These are phyloP conservation scores for Aspergillus ustus DNA, from an alignment of 2,329 filamentous ascomycete species.

Conservation along the genomic window DNA sequence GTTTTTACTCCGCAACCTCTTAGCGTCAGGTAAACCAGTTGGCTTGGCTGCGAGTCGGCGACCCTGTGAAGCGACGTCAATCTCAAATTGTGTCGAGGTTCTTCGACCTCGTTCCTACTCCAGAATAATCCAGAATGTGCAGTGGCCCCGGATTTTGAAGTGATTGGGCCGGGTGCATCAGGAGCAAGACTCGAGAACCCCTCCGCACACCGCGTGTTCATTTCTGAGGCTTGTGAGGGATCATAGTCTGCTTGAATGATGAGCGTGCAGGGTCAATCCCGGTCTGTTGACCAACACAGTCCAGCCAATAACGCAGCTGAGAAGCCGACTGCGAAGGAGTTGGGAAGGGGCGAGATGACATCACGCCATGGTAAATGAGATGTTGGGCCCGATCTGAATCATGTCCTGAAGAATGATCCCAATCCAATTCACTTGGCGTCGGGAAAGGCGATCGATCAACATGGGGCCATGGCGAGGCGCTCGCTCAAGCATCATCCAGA, in stretches of 20 bases:
- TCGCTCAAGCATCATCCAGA: neutral
- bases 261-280: constrained; percentile 6
- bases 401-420: constrained; percentile 7
- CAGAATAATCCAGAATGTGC: neutral
- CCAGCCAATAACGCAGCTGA: neutral
- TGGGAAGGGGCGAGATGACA: constrained; percentile 1
- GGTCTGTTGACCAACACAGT: constrained; percentile 1
- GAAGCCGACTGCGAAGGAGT: neutral
- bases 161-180: neutral
- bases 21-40: neutral
- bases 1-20: constrained; percentile 22
- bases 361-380: neutral
- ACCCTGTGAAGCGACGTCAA: constrained; percentile 1
- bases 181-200: neutral
- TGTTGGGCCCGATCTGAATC: constrained; percentile 5
- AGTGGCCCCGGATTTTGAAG: constrained; percentile 3
- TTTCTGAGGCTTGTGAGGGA: neutral
- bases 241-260: neutral
- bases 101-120: neutral
- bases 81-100: neutral
- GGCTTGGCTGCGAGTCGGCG: neutral
- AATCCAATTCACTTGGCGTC: neutral
- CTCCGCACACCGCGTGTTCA: constrained; percentile 9
- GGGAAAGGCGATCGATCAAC: constrained; percentile 2
- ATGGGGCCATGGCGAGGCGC: neutral